Evolutionary conservation across 2,329 filamentous ascomycete genomes (phyloP).

Genomic region (Herpotrichia juniperi): DNA sequence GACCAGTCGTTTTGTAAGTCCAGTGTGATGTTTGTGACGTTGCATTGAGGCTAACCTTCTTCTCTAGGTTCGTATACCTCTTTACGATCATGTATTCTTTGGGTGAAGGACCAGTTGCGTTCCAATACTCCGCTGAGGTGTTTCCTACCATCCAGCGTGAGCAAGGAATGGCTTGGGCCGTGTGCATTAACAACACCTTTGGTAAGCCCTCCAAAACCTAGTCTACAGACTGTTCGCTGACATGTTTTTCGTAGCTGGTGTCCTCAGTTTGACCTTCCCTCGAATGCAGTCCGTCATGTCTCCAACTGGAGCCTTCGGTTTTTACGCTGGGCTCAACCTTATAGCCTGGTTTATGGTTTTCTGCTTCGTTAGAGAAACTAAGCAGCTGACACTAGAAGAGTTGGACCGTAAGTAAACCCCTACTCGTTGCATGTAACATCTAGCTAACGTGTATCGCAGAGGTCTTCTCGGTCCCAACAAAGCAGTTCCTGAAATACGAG

Average conservation of each 20-base stretch:
- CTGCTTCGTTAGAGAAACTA: constrained; percentile 48
- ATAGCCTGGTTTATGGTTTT: constrained; percentile 48
- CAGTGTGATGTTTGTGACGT: neutral
- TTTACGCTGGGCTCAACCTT: constrained; percentile 49
- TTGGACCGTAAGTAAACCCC: constrained; percentile 26
- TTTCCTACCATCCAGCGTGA: constrained; percentile 48
- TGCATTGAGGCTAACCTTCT: neutral
- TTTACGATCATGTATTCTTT: constrained; percentile 45
- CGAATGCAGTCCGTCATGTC: constrained; percentile 47
- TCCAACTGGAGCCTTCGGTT: constrained; percentile 46
- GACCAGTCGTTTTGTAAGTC: constrained; percentile 37
- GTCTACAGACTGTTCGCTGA: neutral
- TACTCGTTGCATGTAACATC: neutral
- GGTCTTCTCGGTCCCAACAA: constrained; percentile 45
- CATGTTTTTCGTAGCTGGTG: constrained; percentile 21
- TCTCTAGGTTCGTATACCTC: constrained; percentile 37
- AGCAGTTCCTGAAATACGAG: constrained; percentile 47
- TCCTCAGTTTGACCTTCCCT: constrained; percentile 47
- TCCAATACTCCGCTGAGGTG: constrained; percentile 48
- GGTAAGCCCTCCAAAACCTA: neutral
- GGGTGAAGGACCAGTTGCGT: constrained; percentile 58
- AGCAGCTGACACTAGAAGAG: constrained; percentile 47
- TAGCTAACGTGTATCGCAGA: constrained; percentile 17
- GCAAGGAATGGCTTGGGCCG: constrained; percentile 49
- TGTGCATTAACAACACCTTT: constrained; percentile 53